Percentiles rank a stretch among this genome's conserved stretches.
These are phyloP conservation scores for Arctium minus DNA, from an alignment of 129 eudicot species.

Conservation along the genomic window DNA sequence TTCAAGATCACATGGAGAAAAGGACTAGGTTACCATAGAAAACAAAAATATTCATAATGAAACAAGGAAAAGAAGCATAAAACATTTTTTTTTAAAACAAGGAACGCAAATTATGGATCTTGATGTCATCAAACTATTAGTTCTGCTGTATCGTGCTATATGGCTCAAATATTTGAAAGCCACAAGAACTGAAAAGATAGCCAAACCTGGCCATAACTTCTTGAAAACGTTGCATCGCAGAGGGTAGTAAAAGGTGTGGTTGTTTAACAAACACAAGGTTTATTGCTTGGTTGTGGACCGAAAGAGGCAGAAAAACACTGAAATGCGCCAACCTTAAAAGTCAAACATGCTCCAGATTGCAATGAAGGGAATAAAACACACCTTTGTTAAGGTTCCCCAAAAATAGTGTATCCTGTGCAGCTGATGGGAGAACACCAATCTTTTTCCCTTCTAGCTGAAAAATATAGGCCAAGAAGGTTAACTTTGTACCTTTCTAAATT, in stretches of 20 bases:
- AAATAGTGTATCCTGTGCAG: constrained; percentile 72
- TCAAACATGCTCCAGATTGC: neutral
- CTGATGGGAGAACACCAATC: constrained; percentile 86
- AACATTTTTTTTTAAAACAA: neutral
- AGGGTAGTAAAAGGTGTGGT: neutral
- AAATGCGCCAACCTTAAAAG: neutral
- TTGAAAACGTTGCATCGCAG: neutral
- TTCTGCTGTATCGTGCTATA: neutral
- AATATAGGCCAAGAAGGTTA: constrained; percentile 17
- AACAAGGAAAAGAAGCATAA: neutral
- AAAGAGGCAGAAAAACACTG: neutral
- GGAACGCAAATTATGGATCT: neutral
- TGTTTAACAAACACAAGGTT: neutral
- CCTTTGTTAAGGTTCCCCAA: constrained; percentile 93
- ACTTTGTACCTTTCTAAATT: neutral
- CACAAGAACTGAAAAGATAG: neutral
- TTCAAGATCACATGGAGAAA: neutral
- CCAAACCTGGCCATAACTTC: neutral
- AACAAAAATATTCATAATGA: neutral
- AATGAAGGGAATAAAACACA: constrained; percentile 14
- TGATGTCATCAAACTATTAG: neutral
- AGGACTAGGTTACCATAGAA: neutral
- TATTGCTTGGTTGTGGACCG: neutral
- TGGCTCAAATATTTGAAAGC: neutral
- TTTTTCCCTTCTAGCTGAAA: constrained; percentile 91